These are phyloP conservation scores for Nothophoma quercina DNA, from an alignment of 2,329 filamentous ascomycete species.

Conservation along the genomic window DNA sequence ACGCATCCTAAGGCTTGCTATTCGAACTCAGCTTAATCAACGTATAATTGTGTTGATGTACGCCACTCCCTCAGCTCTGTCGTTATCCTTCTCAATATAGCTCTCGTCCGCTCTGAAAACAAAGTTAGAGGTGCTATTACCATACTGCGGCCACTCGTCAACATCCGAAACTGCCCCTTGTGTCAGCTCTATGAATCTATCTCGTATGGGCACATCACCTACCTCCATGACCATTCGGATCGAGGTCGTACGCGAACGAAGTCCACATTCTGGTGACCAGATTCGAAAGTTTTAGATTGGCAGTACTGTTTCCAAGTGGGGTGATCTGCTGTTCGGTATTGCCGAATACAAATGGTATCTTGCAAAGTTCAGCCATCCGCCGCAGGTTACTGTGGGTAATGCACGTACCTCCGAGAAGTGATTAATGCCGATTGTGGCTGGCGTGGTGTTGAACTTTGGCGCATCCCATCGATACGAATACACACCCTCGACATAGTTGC, in stretches of 20 bases:
- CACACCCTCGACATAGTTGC: constrained; percentile 26
- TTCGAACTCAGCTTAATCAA: too few relatives aligned
- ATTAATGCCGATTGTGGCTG: constrained; percentile 35
- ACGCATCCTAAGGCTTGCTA: too few relatives aligned
- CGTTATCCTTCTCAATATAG: constrained; percentile 35
- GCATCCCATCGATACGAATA: constrained; percentile 44
- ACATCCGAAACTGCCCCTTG: constrained; percentile 19
- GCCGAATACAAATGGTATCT: constrained; percentile 43
- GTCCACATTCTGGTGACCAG: constrained; percentile 43
- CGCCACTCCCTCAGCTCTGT: constrained; percentile 28
- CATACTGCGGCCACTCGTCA: constrained; percentile 31
- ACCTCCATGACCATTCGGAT: constrained; percentile 41
- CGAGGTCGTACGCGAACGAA: constrained; percentile 37
- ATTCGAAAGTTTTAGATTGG: constrained; percentile 30
- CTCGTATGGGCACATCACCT: neutral
- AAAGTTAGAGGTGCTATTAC: constrained; percentile 31
- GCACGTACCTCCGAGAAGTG: constrained; percentile 40
- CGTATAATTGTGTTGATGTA: constrained; percentile 37
- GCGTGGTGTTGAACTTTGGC: constrained; percentile 41
- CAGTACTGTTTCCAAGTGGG: constrained; percentile 33
- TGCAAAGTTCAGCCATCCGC: constrained; percentile 10
- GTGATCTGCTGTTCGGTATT: constrained; percentile 38
- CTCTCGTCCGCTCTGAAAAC: constrained; percentile 38
- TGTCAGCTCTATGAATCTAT: neutral
- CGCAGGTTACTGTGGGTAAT: neutral